phyloP scores from a whole-genome alignment of 768 basidiomycete genomes.

The Steccherinum ochraceum region DNA sequence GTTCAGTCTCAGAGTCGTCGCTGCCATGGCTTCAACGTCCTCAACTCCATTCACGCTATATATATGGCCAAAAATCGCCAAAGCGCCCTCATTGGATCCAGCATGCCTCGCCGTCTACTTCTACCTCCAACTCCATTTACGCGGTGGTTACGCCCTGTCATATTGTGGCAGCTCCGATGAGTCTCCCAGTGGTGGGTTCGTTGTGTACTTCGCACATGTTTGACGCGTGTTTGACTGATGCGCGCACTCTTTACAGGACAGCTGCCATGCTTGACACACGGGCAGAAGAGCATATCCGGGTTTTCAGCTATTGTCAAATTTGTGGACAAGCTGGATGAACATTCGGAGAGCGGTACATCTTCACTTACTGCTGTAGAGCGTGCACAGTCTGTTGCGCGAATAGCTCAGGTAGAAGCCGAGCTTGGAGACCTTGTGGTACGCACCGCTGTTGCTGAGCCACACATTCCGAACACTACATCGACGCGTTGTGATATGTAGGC shows the following conservation, averaged over 20 bases:
- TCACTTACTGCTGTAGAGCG: constrained; percentile 37
- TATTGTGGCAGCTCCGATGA: constrained; percentile 64
- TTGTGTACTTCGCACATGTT: constrained; percentile 7
- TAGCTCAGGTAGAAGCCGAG: constrained; percentile 56
- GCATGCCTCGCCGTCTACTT: constrained; percentile 58
- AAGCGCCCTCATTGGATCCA: constrained; percentile 61
- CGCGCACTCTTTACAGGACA: constrained; percentile 41
- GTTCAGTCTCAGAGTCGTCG: no score
- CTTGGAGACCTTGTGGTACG: constrained; percentile 70
- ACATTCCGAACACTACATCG: neutral
- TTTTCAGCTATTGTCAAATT: constrained; percentile 62
- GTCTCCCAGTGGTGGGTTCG: constrained; percentile 63
- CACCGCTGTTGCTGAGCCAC: constrained; percentile 7
- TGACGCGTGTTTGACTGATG: neutral
- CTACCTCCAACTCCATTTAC: constrained; percentile 62
- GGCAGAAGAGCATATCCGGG: constrained; percentile 40
- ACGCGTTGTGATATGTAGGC: constrained; percentile 38
- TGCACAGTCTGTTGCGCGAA: constrained; percentile 55
- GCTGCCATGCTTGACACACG: constrained; percentile 66
- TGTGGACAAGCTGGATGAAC: constrained; percentile 46
- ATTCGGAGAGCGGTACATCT: neutral
- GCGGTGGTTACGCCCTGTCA: constrained; percentile 57
- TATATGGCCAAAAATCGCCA: constrained; percentile 67
- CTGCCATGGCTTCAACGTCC: no score
- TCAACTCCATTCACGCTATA: no score